These are phyloP conservation scores for Oldenlandia corymbosa DNA, from an alignment of 257 asterid genomes.

Conservation along the genomic window DNA sequence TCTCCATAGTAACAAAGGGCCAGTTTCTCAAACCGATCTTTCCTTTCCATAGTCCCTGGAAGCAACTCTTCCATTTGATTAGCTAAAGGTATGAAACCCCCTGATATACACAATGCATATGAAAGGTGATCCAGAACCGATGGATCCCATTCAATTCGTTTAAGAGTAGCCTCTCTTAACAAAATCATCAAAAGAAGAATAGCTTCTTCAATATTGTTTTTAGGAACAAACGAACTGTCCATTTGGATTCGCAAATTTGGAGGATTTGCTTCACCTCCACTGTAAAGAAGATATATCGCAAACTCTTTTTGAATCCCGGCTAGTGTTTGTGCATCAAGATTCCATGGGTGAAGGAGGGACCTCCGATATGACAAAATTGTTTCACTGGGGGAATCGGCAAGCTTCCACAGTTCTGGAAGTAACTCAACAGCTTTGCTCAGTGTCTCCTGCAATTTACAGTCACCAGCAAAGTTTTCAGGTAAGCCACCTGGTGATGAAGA, in stretches of 20 bases:
- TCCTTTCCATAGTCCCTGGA: constrained; percentile 56
- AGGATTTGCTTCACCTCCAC: constrained; percentile 67
- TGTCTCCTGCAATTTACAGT: constrained; percentile 85
- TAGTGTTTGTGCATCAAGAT: constrained; percentile 63
- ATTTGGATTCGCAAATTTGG: constrained; percentile 70
- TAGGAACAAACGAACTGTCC: constrained; percentile 74
- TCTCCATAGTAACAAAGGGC: constrained; percentile 80
- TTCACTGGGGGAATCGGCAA: constrained; percentile 62
- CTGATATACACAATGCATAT: constrained; percentile 72
- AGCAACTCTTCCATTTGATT: constrained; percentile 76
- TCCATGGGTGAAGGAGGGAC: constrained; percentile 81
- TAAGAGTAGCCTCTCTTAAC: constrained; percentile 49
- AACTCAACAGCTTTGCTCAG: constrained; percentile 72
- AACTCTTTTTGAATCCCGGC: constrained; percentile 78
- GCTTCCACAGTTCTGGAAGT: constrained; percentile 87
- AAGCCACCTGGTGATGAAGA: constrained; percentile 82
- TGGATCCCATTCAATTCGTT: constrained; percentile 76
- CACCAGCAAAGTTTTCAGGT: constrained; percentile 81
- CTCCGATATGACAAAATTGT: constrained; percentile 75
- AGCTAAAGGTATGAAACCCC: constrained; percentile 65
- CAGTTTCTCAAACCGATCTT: constrained; percentile 52
- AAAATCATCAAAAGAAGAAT: constrained; percentile 75
- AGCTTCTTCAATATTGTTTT: constrained; percentile 77
- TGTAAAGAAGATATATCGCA: constrained; percentile 71
- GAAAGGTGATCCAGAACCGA: constrained; percentile 76